Evolutionary conservation across 1,284 basidiomycete species (phyloP), one percentile per base, ranked within the genome.

Genomic region (Boletus semigastroideus): DNA sequence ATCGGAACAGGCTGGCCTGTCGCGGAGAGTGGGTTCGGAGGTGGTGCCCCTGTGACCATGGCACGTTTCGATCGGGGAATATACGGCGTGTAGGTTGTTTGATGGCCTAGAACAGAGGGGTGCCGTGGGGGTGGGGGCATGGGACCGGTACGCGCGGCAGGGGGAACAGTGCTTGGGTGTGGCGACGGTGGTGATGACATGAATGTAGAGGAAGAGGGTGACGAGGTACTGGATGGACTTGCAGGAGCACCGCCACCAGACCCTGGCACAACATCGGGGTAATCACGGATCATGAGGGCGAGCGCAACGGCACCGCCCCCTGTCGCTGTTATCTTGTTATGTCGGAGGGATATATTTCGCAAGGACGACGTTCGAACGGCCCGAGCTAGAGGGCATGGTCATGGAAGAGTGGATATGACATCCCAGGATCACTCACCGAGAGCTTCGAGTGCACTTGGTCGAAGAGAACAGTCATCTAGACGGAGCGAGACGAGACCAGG

Each of bases 241-340:
- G 25, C 13, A 4, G 59, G 51, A 8, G 19, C 28, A 31, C 34
- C 12, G 12, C 50, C 14, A 3, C 31, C 20, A 2, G 56, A 25
- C 1, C 36, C 46, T n/a, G 82, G 77, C 42, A 84, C 76, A 43
- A 84, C 77, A 61, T 94, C 91, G 4, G 92, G 91, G 65, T 96
- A 97, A 69, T 98, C 94, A 51, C 90, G 84, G 57, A 97, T 93
- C 91, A 97, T 95, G 46, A 96, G 78, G 0, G 94, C 93, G n/a
- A 98, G 77, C 0, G 92, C 88, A 3, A 97, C 92, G 2, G 89
- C 92, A 20, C 92, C 92, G 1, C 88, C 92, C 16, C 92, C 92
- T 0, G 87, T 81, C 0, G 84, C 79, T 36, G 80, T 84, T 60
- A 97, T 96, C 46, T 83, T 83, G 69, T 97, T 96, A 48, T 91